Evolutionary conservation across 768 basidiomycete genomes (phyloP), one percentile per base, ranked within the genome.

Genomic region (Serendipita indica): DNA sequence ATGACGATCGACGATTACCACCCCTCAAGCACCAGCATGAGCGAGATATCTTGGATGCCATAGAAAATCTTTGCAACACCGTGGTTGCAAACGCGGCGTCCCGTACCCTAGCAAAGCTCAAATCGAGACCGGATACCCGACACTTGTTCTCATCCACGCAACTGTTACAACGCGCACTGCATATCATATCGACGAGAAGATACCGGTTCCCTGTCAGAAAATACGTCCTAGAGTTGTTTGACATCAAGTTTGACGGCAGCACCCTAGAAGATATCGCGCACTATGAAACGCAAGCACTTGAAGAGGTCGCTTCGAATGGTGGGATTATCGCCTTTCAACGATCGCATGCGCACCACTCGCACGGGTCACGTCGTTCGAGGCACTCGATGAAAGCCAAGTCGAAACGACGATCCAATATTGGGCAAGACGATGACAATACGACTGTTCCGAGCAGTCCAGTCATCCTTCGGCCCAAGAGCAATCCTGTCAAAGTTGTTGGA

Each of bases 31-130:
- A 79, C 4, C 80, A 83, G 61, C 72, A 78, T 34, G 93, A 98
- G 65, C 75, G 82, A 3, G 89, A 94, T 64, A 83, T 89, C 28
- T 77, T 93, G 64, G 84, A 85, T 3, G 88, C 89, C 3, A 88
- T 99, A 54, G 86, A 91, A 65, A 97, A 97, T 67, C 75, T 99
- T 39, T 84, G 86, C 28, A 99, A 99, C 67, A 89, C 92, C 18
- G 92, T 98, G 56, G 87, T 98, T 60, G 92, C 93, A 0, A 93
- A 93, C 65, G 81, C 89, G 22, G 92, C 96, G 1, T 98, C 96
- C 22, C 80, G 90, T 45, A 84, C 89, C 16, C 74, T 99, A 35
- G 84, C 89, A 28, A 88, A 88, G 66, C 79, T 91, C 74, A 89
- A 89, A 71, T 75, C 83, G 45, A 79, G 82, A 3, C 79, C 78